Evolutionary conservation across 495 filamentous ascomycete genomes (phyloP), one percentile per base, ranked within the genome.

Genomic region (Xylaria cubensis): DNA sequence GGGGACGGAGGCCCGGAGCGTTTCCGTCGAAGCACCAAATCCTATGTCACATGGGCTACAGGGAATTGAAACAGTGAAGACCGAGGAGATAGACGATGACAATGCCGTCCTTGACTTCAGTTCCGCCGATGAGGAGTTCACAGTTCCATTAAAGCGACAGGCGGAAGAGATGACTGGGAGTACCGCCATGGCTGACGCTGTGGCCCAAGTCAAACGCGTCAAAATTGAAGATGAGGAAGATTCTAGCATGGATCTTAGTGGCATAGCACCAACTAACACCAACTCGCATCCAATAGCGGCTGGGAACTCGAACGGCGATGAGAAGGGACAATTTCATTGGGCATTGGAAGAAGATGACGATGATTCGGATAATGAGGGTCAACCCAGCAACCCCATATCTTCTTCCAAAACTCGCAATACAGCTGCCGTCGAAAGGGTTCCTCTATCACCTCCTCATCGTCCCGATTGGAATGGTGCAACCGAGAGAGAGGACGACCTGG

Each of bases 111-210:
- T 55, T 55, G 64, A 68, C 29, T 48, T 63, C 10, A 34, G 53
- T 39, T 13, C 4, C 7, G 32, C n/a, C 29, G 65, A 56, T 44
- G 46, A 34, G 48, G 48, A 65, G 21, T 2, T 50, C 12, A 29
- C 42, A 17, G n/a, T 41, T 53, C 55, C 50, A 13, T 62, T 64
- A 51, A 80, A 80, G 51, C 80, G 83, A 58, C 80, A 80, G 41
- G 68, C 50, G 3, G 79, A 81, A 15, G 81, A 78, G 50, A 82
- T 72, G 7, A 81, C 80, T 62, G 77, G 78, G 53, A 80, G 73
- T 44, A 80, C 75, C 8, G 81, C 83, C 64, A 77, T 78, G 34
- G 81, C 83, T 51, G 81, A 83, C 21, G 82, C 81, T 4, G 77
- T 79, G 6, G 79, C 78, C 2, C 82, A 80, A 55, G 73, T 67